These are phyloP conservation scores for Picea abies DNA, from an alignment of 83 land plant species.

Conservation along the genomic window DNA sequence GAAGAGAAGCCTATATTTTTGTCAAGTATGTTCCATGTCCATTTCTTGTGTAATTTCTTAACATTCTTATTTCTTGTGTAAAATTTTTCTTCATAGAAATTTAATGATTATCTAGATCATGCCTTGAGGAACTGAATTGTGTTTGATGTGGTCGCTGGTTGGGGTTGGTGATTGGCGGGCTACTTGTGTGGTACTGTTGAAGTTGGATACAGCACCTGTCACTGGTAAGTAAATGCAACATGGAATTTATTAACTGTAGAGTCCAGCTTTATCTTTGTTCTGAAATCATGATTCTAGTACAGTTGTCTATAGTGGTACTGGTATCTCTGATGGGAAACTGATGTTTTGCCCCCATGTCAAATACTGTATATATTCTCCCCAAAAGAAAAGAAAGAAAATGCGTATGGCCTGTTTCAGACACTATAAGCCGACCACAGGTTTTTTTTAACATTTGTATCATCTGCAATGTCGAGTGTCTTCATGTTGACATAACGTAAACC, in stretches of 20 bases:
- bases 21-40: constrained; percentile 62
- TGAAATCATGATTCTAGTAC: neutral
- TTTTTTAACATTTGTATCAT: neutral
- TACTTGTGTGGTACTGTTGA: constrained; percentile 21
- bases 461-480: neutral
- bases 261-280: neutral
- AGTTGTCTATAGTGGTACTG: neutral
- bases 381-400: too few species aligned
- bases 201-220: constrained; percentile 99
- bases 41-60: constrained; percentile 6
- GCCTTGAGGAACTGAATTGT: neutral
- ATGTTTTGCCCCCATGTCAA: neutral
- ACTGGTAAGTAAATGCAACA: constrained; percentile 68
- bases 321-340: neutral
- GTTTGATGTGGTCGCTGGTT: neutral
- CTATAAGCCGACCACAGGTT: neutral
- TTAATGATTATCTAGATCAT: constrained; percentile 8
- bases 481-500: neutral
- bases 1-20: constrained; percentile 94
- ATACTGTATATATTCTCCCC: too few species aligned
- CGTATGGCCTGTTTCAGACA: neutral
- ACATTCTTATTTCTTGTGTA: neutral
- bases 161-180: neutral
- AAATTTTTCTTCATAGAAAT: neutral
- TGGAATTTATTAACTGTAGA: neutral